These are phyloP conservation scores for Botrytis cinerea DNA, from an alignment of 2,329 filamentous ascomycete species.

Conservation along the genomic window DNA sequence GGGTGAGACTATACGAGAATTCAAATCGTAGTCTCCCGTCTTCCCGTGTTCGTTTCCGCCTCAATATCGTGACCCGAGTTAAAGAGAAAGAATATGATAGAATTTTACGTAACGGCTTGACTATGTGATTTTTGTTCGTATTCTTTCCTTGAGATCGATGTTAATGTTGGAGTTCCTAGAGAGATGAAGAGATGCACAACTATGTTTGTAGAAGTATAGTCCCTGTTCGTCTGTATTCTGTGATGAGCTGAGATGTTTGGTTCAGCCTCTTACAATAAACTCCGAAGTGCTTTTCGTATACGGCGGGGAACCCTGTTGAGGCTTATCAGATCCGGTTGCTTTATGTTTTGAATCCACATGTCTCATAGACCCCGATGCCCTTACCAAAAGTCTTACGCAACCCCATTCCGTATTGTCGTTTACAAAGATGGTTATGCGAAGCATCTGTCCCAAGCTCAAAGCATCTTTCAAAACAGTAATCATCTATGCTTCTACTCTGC, in stretches of 20 bases:
- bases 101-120: background rate
- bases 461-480: background rate
- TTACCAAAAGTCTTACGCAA: background rate
- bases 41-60: background rate
- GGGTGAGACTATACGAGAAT: slow-evolving; percentile 1
- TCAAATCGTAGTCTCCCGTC: background rate
- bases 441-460: background rate
- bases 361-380: background rate
- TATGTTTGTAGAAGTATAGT: background rate
- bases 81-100: background rate
- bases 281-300: background rate
- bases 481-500: background rate
- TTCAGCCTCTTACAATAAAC: background rate
- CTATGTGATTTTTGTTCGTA: background rate
- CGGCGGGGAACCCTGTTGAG: background rate
- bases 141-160: background rate
- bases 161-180: background rate
- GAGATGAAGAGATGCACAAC: background rate
- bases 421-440: background rate
- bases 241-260: background rate
- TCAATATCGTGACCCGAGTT: background rate
- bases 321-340: background rate
- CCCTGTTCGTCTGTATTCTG: background rate
- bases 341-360: background rate
- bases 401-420: background rate